Evolutionary conservation across 495 filamentous ascomycete genomes (phyloP).

Genomic region (Recurvomyces mirabilis): DNA sequence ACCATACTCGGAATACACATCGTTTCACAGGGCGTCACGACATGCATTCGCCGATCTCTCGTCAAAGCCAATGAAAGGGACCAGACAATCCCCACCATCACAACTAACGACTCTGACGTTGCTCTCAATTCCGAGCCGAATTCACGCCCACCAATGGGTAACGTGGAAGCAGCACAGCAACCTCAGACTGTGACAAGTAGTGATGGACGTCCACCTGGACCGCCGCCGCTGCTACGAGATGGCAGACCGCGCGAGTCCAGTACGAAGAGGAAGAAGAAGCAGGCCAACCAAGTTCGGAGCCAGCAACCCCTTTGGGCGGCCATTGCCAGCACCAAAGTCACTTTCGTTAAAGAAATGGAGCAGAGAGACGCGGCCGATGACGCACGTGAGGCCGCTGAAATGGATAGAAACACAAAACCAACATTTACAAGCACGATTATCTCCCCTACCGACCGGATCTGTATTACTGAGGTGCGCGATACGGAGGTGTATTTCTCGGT

Average conservation of each 20-base stretch:
- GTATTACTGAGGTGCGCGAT: slow-evolving; percentile 74
- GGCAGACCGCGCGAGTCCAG: slow-evolving; percentile 45
- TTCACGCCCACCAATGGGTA: not conserved
- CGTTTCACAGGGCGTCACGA: slow-evolving; percentile 65
- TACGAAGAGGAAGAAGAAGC: slow-evolving; percentile 76
- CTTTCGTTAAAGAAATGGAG: slow-evolving; percentile 85
- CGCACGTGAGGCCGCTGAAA: slow-evolving; percentile 60
- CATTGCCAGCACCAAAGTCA: slow-evolving; percentile 86
- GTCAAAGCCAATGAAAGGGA: slow-evolving; percentile 21
- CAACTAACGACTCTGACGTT: slow-evolving; percentile 29
- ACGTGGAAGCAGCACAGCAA: slow-evolving; percentile 31
- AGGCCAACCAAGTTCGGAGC: slow-evolving; percentile 77
- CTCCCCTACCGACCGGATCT: slow-evolving; percentile 70
- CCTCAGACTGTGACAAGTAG: slow-evolving; percentile 38
- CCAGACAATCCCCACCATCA: slow-evolving; percentile 24
- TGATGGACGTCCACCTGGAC: slow-evolving; percentile 42
- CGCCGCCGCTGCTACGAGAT: slow-evolving; percentile 38
- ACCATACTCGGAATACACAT: slow-evolving; percentile 67
- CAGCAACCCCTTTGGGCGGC: slow-evolving; percentile 91
- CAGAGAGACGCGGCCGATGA: slow-evolving; percentile 67
- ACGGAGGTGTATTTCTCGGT: slow-evolving; percentile 69
- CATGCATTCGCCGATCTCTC: slow-evolving; percentile 19
- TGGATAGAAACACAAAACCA: slow-evolving; percentile 35
- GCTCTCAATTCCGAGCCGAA: slow-evolving; percentile 17
- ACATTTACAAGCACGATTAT: slow-evolving; percentile 34